These are phyloP conservation scores for Annulohypoxylon nitens DNA, from an alignment of 495 filamentous ascomycete genomes.

Conservation along the genomic window DNA sequence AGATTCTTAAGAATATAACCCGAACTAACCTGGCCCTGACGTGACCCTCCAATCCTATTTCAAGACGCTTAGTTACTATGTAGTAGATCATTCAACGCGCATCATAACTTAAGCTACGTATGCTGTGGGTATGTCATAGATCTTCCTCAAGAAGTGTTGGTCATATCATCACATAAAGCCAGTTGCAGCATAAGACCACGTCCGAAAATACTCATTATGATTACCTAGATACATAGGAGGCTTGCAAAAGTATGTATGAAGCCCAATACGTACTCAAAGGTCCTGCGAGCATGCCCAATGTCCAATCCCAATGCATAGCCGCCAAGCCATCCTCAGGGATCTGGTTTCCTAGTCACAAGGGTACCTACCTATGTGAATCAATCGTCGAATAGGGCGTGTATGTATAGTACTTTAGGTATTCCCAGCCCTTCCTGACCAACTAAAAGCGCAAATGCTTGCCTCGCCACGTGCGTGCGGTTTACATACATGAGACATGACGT, in stretches of 20 bases:
- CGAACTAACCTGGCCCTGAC: conserved; percentile 13
- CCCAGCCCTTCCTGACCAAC: conserved; percentile 18
- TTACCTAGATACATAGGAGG: not conserved
- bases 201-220: conserved; percentile 7
- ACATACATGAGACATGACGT: conserved; percentile 38
- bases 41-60: conserved; percentile 9
- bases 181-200: conserved; percentile 3
- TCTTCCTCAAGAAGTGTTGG: not conserved
- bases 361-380: conserved; percentile 11
- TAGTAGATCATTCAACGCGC: conserved; percentile 12
- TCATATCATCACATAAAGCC: conserved; percentile 1
- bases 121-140: conserved; percentile 9
- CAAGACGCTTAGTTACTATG: not conserved
- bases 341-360: conserved; percentile 34
- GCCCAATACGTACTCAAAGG: conserved; percentile 22
- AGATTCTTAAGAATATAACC: conserved; percentile 15
- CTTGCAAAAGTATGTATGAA: conserved; percentile 6
- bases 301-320: conserved; percentile 29
- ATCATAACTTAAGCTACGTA: conserved; percentile 6
- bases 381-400: conserved; percentile 22
- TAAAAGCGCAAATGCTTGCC: conserved; percentile 31
- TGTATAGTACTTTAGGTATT: conserved; percentile 35
- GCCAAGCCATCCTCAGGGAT: conserved; percentile 28
- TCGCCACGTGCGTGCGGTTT: conserved; percentile 36
- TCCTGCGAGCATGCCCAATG: conserved; percentile 45